Conservation (phyloP, 805 yeast genomes). For the Metschnikowia koreensis region DNA sequence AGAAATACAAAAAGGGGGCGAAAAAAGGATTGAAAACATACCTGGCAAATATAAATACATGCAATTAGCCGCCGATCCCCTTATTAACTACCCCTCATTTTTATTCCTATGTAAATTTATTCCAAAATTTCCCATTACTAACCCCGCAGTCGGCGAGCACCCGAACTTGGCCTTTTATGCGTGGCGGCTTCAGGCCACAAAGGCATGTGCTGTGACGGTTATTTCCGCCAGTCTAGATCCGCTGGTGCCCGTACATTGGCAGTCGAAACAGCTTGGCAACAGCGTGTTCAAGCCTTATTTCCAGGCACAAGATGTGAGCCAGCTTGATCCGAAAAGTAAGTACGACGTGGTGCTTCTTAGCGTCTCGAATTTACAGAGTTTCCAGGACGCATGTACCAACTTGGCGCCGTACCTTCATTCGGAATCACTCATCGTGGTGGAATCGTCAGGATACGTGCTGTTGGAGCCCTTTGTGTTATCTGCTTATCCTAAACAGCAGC, state of each 20-base stretch:
- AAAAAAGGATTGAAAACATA: no score
- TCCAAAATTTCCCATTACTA: slow-evolving; percentile 8
- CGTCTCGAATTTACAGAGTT: slow-evolving; percentile 38
- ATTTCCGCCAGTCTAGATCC: slow-evolving; percentile 32
- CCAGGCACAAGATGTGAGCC: slow-evolving; percentile 16
- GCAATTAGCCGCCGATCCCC: no score
- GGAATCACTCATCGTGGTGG: slow-evolving; percentile 57
- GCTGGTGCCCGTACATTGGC: slow-evolving; percentile 19
- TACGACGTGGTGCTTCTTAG: slow-evolving; percentile 38
- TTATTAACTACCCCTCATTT: no score
- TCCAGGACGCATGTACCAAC: slow-evolving; percentile 28
- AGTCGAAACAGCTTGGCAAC: slow-evolving; percentile 16
- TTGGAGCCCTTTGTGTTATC: slow-evolving; percentile 65
- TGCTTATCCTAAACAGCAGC: slow-evolving; percentile 33
- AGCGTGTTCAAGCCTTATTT: slow-evolving; percentile 18
- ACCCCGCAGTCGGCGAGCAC: slow-evolving; percentile 47
- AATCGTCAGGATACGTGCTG: slow-evolving; percentile 69
- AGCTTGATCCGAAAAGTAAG: slow-evolving; percentile 14
- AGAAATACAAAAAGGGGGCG: not conserved
- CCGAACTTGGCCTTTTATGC: slow-evolving; percentile 60
- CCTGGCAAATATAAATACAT: no score
- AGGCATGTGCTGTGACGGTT: slow-evolving; percentile 34
- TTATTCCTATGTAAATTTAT: no score
- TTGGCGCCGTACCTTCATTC: slow-evolving; percentile 26
- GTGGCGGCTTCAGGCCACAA: slow-evolving; percentile 53